phyloP scores from a whole-genome alignment of 257 asterid genomes.

The Fraxinus americana region DNA sequence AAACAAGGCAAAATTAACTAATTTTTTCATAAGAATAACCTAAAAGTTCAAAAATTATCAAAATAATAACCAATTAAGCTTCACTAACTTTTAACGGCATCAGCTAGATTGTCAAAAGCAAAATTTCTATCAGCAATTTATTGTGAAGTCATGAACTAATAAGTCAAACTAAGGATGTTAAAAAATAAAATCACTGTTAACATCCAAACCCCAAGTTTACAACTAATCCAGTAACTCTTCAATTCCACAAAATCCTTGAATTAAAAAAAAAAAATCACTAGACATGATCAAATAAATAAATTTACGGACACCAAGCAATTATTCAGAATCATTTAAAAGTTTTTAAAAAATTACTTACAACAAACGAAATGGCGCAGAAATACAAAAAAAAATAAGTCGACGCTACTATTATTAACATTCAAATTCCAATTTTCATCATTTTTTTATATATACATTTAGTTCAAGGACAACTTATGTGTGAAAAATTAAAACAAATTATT shows the following conservation, averaged over 20 bases:
- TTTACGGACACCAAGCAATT: conserved; percentile 7
- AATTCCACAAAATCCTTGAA: conserved; percentile 6
- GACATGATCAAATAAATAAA: neutral
- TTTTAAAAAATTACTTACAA: neutral
- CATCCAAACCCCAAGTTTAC: neutral
- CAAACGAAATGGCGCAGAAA: neutral
- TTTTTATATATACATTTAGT: neutral
- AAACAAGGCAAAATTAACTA: neutral
- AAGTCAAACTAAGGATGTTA: conserved; percentile 1
- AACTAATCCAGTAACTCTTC: neutral
- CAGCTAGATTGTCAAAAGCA: conserved; percentile 5
- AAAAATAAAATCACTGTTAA: neutral
- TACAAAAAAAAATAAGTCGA: neutral
- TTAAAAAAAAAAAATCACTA: neutral
- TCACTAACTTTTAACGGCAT: neutral
- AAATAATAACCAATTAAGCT: neutral
- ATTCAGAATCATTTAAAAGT: neutral
- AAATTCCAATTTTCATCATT: conserved; percentile 10
- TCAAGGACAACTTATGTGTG: conserved; percentile 11
- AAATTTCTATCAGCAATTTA: neutral
- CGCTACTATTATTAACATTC: neutral
- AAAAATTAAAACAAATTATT: conserved; percentile 13
- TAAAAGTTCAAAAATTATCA: no score
- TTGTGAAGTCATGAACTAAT: neutral
- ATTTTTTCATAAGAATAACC: neutral